A percentile compares a stretch with the other conserved stretches of the same genome.
Conservation (phyloP, 2,329 filamentous ascomycete species). For the Aspergillus fumigatiaffinis region DNA sequence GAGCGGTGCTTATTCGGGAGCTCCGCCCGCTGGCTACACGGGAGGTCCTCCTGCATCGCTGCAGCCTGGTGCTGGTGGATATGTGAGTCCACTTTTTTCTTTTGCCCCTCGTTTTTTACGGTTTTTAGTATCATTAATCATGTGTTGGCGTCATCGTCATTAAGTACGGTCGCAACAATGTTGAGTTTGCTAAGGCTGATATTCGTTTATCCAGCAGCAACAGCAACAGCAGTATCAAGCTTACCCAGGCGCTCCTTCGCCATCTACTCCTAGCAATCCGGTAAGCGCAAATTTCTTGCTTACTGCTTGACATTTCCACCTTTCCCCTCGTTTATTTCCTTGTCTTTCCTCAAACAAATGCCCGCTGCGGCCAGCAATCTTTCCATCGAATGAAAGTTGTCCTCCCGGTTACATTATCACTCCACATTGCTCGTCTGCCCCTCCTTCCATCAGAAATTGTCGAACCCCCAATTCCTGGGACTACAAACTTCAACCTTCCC, state of each 20-base stretch:
- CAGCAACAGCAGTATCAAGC: slow-evolving; percentile 46
- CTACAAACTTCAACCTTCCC: slow-evolving; percentile 4
- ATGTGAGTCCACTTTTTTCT: slow-evolving; percentile 46
- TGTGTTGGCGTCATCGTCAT: slow-evolving; percentile 18
- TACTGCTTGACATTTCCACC: slow-evolving; percentile 3
- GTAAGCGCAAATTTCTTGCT: slow-evolving; percentile 29
- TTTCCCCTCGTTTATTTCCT: neutral
- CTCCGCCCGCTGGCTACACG: slow-evolving; percentile 35
- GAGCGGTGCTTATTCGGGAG: slow-evolving; percentile 29
- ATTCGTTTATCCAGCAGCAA: neutral
- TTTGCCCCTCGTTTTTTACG: slow-evolving; percentile 5
- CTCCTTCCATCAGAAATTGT: slow-evolving; percentile 1
- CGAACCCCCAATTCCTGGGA: slow-evolving; percentile 4
- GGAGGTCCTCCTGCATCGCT: slow-evolving; percentile 35
- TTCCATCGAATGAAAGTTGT: slow-evolving; percentile 11
- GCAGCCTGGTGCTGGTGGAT: slow-evolving; percentile 41
- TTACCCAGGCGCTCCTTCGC: slow-evolving; percentile 43
- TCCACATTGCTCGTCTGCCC: slow-evolving; percentile 4
- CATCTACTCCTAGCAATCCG: slow-evolving; percentile 27
- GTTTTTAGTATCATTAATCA: neutral
- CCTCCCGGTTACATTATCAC: slow-evolving; percentile 1
- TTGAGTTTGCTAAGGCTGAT: neutral
- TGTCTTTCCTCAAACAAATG: slow-evolving; percentile 3
- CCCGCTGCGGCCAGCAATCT: slow-evolving; percentile 2
- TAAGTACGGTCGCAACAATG: neutral